Base-by-base conservation (phyloP, 129 eudicot genomes). In the Centaurea solstitialis region DNA sequence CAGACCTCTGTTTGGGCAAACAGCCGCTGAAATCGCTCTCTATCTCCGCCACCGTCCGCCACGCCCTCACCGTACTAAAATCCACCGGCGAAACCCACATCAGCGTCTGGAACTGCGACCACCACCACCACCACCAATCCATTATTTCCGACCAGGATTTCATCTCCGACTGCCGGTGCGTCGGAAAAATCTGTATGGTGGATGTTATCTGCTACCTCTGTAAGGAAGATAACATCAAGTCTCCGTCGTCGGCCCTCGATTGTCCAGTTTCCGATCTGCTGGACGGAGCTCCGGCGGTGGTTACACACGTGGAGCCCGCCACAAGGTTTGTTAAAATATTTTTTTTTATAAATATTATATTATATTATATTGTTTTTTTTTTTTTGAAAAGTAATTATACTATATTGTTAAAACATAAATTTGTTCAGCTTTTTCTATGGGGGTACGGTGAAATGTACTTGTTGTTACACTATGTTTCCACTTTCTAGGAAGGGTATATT, bases 1-100 rank as follows among this genome's bases (percentile, higher is more conserved):
- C 96, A 73, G 98, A 94, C 84, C 96, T 92, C 83, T 94, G 97
- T 66, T 83, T 94, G 70, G 98, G 97, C 81, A 94, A 92, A 77
- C 98, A 96, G 24, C 86, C 96, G 11, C 79, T 94, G 74, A 91
- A 81, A 75, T 86, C 91, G 24, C 91, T 94, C 76, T 67, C 97
- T 11, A 69, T 79, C 80, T 70, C 89, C 68, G 84, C 93, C 86
- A 84, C 97, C 20, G 71, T 93, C 79, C 77, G 89, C 67, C 88
- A 89, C 53, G 97, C 97, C 74, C 78, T 92, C 22, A 62, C 87
- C 75, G 86, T 85, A 33, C 91, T 94, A 39, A 92, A 89, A 43
- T 76, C 94, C 73, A 57, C 89, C 74, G 83, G 80, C 33, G 97
- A 89, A 21, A 81, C 64, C 71, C 88, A 38, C 81, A 40, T 94